Percentiles rank a stretch among this genome's conserved stretches.
These are phyloP conservation scores for Aspergillus clavatus DNA, from an alignment of 2,329 filamentous ascomycete species.

Conservation along the genomic window DNA sequence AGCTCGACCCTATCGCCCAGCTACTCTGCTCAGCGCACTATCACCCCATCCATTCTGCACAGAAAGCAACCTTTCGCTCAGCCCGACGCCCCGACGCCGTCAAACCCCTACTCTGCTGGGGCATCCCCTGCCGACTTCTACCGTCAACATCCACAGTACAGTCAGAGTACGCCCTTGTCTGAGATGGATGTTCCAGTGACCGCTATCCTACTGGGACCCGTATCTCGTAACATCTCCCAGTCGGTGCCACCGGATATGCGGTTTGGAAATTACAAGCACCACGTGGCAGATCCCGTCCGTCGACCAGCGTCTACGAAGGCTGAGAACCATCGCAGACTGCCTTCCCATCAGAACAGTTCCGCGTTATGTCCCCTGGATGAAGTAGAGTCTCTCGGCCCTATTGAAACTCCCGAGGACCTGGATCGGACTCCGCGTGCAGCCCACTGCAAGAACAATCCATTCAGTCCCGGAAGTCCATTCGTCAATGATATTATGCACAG, in stretches of 20 bases:
- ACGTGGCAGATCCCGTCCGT: slow-evolving; percentile 39
- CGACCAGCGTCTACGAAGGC: slow-evolving; percentile 40
- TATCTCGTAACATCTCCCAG: slow-evolving; percentile 75
- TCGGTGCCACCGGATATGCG: slow-evolving; percentile 93
- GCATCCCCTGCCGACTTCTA: not conserved
- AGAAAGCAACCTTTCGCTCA: slow-evolving; percentile 14
- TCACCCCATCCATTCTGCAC: slow-evolving; percentile 24
- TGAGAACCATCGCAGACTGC: slow-evolving; percentile 10
- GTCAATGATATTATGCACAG: slow-evolving; percentile 32
- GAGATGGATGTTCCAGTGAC: slow-evolving; percentile 86
- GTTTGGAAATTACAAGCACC: slow-evolving; percentile 51
- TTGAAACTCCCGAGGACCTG: slow-evolving; percentile 29
- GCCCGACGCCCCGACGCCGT: slow-evolving; percentile 9
- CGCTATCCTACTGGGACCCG: slow-evolving; percentile 63
- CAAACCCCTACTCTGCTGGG: not conserved
- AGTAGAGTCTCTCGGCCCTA: slow-evolving; percentile 19
- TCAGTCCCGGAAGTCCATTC: slow-evolving; percentile 40
- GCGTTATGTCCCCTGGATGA: slow-evolving; percentile 23
- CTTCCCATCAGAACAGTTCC: not conserved
- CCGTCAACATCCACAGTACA: slow-evolving; percentile 6
- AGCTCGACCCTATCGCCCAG: slow-evolving; percentile 27
- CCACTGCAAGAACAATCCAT: not conserved
- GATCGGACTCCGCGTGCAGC: slow-evolving; percentile 15
- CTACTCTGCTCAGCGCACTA: slow-evolving; percentile 20
- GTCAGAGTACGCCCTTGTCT: slow-evolving; percentile 71